Conservation (phyloP, 2,329 filamentous ascomycete genomes). For the Ascocoryne sarcoides region DNA sequence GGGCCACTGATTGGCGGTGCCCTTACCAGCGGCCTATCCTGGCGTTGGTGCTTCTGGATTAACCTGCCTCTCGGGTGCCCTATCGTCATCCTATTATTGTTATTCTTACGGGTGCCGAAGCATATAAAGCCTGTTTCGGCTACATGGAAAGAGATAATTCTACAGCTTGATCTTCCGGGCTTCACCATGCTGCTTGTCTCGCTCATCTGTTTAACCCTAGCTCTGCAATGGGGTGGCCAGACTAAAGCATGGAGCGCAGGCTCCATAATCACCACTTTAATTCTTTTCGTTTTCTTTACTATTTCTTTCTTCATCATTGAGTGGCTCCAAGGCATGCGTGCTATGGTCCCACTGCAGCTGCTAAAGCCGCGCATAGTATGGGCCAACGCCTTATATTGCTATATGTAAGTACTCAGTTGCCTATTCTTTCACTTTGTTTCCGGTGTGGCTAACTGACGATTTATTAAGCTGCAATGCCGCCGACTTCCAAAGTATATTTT, state of each 20-base stretch:
- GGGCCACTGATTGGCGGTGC: constrained; percentile 28
- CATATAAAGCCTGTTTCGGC: constrained; percentile 28
- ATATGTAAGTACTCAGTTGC: constrained; percentile 21
- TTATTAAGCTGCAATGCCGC: constrained; percentile 28
- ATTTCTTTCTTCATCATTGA: constrained; percentile 30
- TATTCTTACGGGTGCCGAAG: constrained; percentile 36
- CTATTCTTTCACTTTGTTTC: not conserved
- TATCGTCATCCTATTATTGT: constrained; percentile 9
- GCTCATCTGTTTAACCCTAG: constrained; percentile 34
- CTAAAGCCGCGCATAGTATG: constrained; percentile 3
- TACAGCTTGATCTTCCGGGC: constrained; percentile 37
- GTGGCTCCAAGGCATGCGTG: constrained; percentile 32
- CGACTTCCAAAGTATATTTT: constrained; percentile 32
- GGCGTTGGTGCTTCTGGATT: constrained; percentile 30
- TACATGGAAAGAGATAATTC: constrained; percentile 33
- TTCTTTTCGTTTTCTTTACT: constrained; percentile 24
- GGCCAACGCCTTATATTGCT: constrained; percentile 2
- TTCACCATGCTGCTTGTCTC: constrained; percentile 34
- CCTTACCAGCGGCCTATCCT: constrained; percentile 27
- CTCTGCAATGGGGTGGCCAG: constrained; percentile 36
- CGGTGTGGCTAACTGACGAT: not conserved
- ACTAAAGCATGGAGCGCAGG: constrained; percentile 34
- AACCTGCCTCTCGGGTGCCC: constrained; percentile 32
- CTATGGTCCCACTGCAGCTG: not conserved
- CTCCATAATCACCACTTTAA: constrained; percentile 33